Conservation (phyloP, 441 rosid genomes). For the Erodium texanum region DNA sequence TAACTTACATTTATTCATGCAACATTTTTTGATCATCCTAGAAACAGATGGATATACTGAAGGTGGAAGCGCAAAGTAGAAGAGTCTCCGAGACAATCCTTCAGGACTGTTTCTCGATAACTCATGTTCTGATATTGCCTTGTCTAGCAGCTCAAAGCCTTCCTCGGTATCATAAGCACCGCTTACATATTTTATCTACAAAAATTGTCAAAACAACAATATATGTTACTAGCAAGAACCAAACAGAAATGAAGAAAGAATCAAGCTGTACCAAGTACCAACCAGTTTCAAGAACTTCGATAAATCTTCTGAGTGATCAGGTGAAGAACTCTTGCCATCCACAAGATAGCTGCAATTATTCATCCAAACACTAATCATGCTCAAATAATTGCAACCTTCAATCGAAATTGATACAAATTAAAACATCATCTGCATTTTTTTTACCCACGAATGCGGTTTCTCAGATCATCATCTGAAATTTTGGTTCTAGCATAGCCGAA, state of each 20-base stretch:
- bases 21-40: conserved; percentile 73
- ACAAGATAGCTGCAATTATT: conserved; percentile 53
- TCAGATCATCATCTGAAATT: conserved; percentile 65
- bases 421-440: too few species aligned
- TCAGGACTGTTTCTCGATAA: conserved; percentile 45
- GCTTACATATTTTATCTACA: conserved; percentile 80
- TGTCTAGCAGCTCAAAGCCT: conserved; percentile 68
- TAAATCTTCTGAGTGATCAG: conserved; percentile 34
- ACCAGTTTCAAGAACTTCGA: conserved; percentile 81
- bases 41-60: conserved; percentile 88
- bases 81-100: conserved; percentile 71
- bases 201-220: conserved; percentile 16
- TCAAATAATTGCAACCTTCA: background rate
- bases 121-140: conserved; percentile 71
- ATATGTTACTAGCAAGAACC: conserved; percentile 6
- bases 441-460: conserved; percentile 69
- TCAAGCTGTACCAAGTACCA: conserved; percentile 35
- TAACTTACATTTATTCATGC: conserved; percentile 71
- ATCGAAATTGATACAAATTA: background rate
- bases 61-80: conserved; percentile 95
- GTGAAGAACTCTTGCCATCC: conserved; percentile 40
- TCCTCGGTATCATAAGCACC: conserved; percentile 82
- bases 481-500: conserved; percentile 95
- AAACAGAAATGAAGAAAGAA: background rate
- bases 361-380: conserved; percentile 10